phyloP scores from a whole-genome alignment of 164 flowering plant species.

The Piper betle region DNA sequence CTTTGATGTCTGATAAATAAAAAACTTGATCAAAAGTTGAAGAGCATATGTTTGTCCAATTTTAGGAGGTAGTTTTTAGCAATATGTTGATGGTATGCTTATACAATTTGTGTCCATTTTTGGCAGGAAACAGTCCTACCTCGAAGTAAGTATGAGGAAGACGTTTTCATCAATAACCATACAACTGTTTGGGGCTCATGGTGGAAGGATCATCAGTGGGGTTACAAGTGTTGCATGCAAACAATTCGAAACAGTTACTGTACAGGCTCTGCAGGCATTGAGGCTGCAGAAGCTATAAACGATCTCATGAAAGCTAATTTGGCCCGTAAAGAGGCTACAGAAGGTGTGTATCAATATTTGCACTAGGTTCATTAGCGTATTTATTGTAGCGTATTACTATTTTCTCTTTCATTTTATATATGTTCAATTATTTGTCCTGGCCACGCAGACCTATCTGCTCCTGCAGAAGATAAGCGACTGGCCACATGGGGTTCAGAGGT shows the following conservation, averaged over 20 bases:
- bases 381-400: too few relatives aligned
- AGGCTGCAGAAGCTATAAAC: conserved; percentile 42
- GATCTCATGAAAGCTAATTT: conserved; percentile 25
- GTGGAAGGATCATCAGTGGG: conserved; percentile 99
- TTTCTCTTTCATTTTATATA: neutral
- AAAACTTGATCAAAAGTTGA: too few relatives aligned
- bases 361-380: neutral
- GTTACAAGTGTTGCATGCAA: conserved; percentile 86
- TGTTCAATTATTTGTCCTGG: conserved; percentile 1
- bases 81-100: neutral
- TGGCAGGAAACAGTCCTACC: conserved; percentile 56
- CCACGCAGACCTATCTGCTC: conserved; percentile 34
- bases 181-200: conserved; percentile 93
- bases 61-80: too few relatives aligned
- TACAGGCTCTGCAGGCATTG: conserved; percentile 62
- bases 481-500: conserved; percentile 92
- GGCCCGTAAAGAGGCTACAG: conserved; percentile 63
- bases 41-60: too few relatives aligned
- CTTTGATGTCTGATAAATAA: neutral
- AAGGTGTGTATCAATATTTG: conserved; percentile 27
- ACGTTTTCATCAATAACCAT: conserved; percentile 74
- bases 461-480: conserved; percentile 46
- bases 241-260: conserved; percentile 75
- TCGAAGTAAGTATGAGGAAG: conserved; percentile 88
- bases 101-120: neutral